Evolutionary conservation across 208 protist species (phyloP).

Genomic region (Trypanosoma vivax): DNA sequence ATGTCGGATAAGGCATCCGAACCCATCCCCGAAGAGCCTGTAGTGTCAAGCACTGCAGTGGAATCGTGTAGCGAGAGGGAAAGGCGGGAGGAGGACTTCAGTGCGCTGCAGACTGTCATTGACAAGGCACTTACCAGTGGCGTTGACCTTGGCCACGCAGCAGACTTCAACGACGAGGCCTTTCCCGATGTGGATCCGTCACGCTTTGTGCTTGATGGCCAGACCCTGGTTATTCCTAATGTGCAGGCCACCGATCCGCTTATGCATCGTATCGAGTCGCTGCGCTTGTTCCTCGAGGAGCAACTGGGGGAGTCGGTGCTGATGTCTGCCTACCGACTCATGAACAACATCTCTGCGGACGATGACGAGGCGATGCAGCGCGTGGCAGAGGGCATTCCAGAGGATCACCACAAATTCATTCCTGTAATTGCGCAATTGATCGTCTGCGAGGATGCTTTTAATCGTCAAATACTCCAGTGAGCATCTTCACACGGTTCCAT

Average conservation of each 20-base stretch:
- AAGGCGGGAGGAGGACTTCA: conserved; percentile 56
- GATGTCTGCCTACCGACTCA: conserved; percentile 58
- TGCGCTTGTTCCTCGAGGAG: conserved; percentile 82
- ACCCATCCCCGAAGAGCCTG: too few relatives aligned
- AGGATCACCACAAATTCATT: conserved; percentile 68
- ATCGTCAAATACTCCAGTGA: conserved; percentile 42
- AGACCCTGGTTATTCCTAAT: conserved; percentile 79
- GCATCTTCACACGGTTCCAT: conserved; percentile 7
- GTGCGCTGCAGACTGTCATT: conserved; percentile 67
- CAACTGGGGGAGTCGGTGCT: conserved; percentile 72
- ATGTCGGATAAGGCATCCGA: conserved; percentile 9
- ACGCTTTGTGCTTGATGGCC: conserved; percentile 84
- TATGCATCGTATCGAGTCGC: conserved; percentile 86
- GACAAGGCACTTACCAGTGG: conserved; percentile 26
- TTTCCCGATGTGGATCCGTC: conserved; percentile 40
- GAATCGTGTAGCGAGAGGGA: conserved; percentile 3
- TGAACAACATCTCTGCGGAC: conserved; percentile 71
- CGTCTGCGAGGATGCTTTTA: conserved; percentile 82
- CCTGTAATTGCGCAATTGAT: conserved; percentile 80
- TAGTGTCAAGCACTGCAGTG: too few relatives aligned
- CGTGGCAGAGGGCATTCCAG: conserved; percentile 43
- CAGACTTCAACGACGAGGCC: conserved; percentile 71
- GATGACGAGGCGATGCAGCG: conserved; percentile 73
- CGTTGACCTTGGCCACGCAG: conserved; percentile 7
- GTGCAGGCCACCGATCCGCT: conserved; percentile 70